Conservation (phyloP, 768 basidiomycete species). For the Psilocybe subaeruginosa region DNA sequence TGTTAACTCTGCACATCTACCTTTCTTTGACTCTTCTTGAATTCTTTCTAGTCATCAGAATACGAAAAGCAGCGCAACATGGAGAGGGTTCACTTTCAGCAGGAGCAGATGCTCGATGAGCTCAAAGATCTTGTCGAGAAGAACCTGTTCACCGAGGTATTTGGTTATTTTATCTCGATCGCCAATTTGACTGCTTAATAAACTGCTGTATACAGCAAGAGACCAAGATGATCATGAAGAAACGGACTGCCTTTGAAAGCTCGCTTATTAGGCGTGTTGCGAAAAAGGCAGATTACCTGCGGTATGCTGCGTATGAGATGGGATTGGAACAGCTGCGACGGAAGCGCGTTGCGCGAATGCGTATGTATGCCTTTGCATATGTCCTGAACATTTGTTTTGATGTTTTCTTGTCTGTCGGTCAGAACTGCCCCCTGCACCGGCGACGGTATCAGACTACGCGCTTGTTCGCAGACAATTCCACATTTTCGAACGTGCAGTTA, state of each 20-base stretch:
- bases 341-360: constrained; percentile 73
- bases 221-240: constrained; percentile 82
- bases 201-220: constrained; percentile 54
- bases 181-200: background rate
- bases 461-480: constrained; percentile 85
- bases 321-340: constrained; percentile 77
- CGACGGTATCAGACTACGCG: constrained; percentile 82
- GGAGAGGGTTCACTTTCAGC: constrained; percentile 94
- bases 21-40: background rate
- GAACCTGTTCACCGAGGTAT: constrained; percentile 80
- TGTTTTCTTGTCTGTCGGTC: background rate
- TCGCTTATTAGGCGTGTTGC: constrained; percentile 82
- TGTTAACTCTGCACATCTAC: background rate
- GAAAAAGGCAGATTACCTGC: constrained; percentile 86
- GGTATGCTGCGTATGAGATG: constrained; percentile 94
- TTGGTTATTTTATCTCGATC: constrained; percentile 4
- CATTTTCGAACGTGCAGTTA: constrained; percentile 88
- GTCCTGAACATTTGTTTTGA: constrained; percentile 2
- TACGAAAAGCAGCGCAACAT: constrained; percentile 39
- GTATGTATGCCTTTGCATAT: constrained; percentile 41
- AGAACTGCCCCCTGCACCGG: constrained; percentile 49
- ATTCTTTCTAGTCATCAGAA: background rate
- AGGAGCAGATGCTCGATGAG: constrained; percentile 96
- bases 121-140: constrained; percentile 90
- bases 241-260: constrained; percentile 82